Percentiles rank a stretch among this genome's conserved stretches.
phyloP scores from a whole-genome alignment of 169 alveolate species.

The Cryptosporidium parvum region DNA sequence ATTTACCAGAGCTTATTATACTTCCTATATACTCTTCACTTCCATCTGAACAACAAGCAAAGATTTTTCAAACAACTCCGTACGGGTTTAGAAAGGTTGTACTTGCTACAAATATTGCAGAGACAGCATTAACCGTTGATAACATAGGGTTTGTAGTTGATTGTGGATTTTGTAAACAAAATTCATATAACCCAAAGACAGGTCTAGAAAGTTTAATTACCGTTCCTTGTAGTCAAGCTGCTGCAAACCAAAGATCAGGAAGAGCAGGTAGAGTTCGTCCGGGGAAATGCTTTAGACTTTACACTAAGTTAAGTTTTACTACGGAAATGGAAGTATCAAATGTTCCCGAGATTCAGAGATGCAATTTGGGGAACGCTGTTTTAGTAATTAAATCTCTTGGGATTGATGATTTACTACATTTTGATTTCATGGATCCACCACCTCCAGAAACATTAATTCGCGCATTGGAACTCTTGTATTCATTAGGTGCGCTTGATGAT shows the following conservation, averaged over 20 bases:
- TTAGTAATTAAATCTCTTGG: constrained; percentile 94
- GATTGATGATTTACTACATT: constrained; percentile 97
- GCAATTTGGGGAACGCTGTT: constrained; percentile 94
- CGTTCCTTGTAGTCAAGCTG: constrained; percentile 98
- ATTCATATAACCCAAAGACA: constrained; percentile 97
- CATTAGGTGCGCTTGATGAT: constrained; percentile 97
- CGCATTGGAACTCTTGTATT: constrained; percentile 97
- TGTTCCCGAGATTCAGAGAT: constrained; percentile 96
- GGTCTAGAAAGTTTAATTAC: constrained; percentile 97
- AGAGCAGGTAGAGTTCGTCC: constrained; percentile 99
- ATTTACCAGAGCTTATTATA: constrained; percentile 93
- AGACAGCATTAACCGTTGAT: constrained; percentile 98
- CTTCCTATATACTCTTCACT: constrained; percentile 97
- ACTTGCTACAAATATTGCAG: constrained; percentile 98
- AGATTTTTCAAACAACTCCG: constrained; percentile 96
- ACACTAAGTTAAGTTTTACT: constrained; percentile 95
- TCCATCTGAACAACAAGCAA: constrained; percentile 98
- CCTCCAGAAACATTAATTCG: constrained; percentile 96
- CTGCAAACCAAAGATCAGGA: constrained; percentile 99
- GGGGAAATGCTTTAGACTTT: constrained; percentile 98
- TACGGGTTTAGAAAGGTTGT: constrained; percentile 95
- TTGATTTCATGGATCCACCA: constrained; percentile 99
- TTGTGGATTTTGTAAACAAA: constrained; percentile 98
- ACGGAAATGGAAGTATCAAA: constrained; percentile 96
- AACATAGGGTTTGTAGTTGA: constrained; percentile 97